Evolutionary conservation across 2,329 filamentous ascomycete genomes (phyloP).

Genomic region (Massarina eburnea): DNA sequence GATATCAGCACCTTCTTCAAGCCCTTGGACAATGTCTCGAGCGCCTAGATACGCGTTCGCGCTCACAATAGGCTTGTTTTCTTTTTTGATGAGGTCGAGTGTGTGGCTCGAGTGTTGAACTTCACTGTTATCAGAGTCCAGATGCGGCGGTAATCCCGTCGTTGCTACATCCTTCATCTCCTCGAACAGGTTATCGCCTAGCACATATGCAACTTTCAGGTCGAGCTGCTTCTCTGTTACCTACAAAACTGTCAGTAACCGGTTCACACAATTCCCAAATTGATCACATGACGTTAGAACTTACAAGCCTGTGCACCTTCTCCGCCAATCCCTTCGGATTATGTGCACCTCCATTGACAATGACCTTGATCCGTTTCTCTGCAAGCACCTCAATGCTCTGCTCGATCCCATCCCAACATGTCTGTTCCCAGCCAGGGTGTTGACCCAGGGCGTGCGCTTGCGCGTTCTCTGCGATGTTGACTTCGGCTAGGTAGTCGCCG

Average conservation of each 20-base stretch:
- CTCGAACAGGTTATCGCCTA: slow-evolving; percentile 49
- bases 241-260: slow-evolving; percentile 19
- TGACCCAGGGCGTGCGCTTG: slow-evolving; percentile 43
- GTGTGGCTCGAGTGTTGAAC: slow-evolving; percentile 40
- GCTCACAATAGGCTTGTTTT: slow-evolving; percentile 43
- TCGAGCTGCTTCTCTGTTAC: slow-evolving; percentile 35
- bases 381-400: slow-evolving; percentile 50
- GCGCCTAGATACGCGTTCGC: slow-evolving; percentile 59
- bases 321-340: slow-evolving; percentile 57
- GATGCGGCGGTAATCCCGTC: slow-evolving; percentile 45
- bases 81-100: slow-evolving; percentile 42
- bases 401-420: slow-evolving; percentile 53
- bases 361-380: slow-evolving; percentile 55
- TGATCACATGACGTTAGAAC: background rate
- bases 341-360: slow-evolving; percentile 60
- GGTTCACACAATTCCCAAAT: background rate
- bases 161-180: slow-evolving; percentile 31
- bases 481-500: slow-evolving; percentile 47
- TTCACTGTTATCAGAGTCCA: slow-evolving; percentile 45
- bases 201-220: slow-evolving; percentile 50
- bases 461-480: slow-evolving; percentile 52
- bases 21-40: slow-evolving; percentile 31
- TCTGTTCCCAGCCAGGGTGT: slow-evolving; percentile 50
- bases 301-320: slow-evolving; percentile 46
- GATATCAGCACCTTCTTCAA: slow-evolving; percentile 38